A percentile compares a stretch with the other conserved stretches of the same genome.
phyloP scores from a whole-genome alignment of 257 asterid species.

The Cinchona pubescens region DNA sequence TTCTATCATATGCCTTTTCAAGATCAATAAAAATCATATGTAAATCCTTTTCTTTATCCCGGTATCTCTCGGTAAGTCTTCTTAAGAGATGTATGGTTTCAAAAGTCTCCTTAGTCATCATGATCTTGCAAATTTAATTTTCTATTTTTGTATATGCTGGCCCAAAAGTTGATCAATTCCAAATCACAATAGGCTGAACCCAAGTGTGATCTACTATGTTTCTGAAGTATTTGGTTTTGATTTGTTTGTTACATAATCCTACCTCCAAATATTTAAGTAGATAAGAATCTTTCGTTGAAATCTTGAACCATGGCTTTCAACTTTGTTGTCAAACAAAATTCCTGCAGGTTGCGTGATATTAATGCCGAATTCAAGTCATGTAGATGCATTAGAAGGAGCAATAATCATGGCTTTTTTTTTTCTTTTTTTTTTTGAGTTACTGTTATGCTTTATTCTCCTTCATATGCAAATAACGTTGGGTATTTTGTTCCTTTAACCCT shows the following conservation, averaged over 20 bases:
- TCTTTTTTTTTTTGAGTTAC: conserved; percentile 5
- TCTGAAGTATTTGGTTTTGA: too few relatives aligned
- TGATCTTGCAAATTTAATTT: neutral
- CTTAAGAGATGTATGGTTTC: too few relatives aligned
- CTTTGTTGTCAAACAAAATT: neutral
- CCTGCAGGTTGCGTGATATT: neutral
- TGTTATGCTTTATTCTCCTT: neutral
- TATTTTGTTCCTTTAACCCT: too few relatives aligned
- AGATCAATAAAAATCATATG: too few relatives aligned
- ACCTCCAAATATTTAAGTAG: neutral
- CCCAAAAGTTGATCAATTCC: neutral
- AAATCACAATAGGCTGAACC: neutral
- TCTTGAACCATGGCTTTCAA: neutral
- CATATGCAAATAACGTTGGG: neutral
- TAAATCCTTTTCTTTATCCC: too few relatives aligned
- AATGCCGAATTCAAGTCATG: neutral
- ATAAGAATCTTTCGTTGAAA: neutral
- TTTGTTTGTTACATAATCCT: too few relatives aligned
- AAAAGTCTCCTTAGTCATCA: too few relatives aligned
- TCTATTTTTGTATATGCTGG: neutral
- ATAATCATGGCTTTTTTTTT: too few relatives aligned
- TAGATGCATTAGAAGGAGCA: too few relatives aligned
- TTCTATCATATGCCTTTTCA: too few relatives aligned
- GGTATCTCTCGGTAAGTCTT: too few relatives aligned
- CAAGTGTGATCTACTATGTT: neutral